Evolutionary conservation across 495 filamentous ascomycete genomes (phyloP), one percentile per base, ranked within the genome.

Genomic region (Hypoxylon lienhwacheense): DNA sequence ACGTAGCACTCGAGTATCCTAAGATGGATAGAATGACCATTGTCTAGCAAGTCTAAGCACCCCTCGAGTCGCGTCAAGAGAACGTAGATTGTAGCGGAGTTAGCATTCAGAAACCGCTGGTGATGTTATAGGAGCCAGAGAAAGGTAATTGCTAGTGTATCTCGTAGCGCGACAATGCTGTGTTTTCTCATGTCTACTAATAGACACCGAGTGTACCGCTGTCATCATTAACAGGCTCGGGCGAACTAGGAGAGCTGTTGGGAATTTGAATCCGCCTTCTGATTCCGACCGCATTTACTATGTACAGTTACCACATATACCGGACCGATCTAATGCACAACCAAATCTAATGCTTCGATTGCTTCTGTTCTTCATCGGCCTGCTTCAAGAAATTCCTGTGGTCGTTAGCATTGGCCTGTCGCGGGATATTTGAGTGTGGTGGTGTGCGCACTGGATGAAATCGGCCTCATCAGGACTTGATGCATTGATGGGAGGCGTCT

Each of bases 371-470:
- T 16, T 68, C 77, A 44, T 90, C 85, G 28, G 85, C 82, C 40
- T 84, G 78, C 65, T 87, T 86, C 61, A 93, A 59, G 71, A 92
- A 93, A 47, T 91, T 85, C 80, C 89, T 93, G 46, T 64, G 12
- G 44, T 19, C 15, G 60, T 73, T 59, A 78, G 72, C 59, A 45
- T 51, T 36, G 20, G 26, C 47, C 29, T 15, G 43, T 17, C 19
- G 43, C 43, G 40, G 55, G 20, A 56, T 26, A 21, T 47, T 26
- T 44, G 56, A 48, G 32, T n/a, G 25, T 55, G 53, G n/a, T n/a
- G n/a, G n/a, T n/a, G n/a, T n/a, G 47, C 87, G 70, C 83, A 97
- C 92, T 95, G 89, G 79, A 98, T 93, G 77, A 97, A 98, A 63
- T 85, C 85, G 78, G 95, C 91, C 81, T 98, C 92, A 68, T 97